Percentiles rank a stretch among this genome's conserved stretches.
phyloP scores from a whole-genome alignment of 2,329 filamentous ascomycete genomes.

The Thermoascus crustaceus region DNA sequence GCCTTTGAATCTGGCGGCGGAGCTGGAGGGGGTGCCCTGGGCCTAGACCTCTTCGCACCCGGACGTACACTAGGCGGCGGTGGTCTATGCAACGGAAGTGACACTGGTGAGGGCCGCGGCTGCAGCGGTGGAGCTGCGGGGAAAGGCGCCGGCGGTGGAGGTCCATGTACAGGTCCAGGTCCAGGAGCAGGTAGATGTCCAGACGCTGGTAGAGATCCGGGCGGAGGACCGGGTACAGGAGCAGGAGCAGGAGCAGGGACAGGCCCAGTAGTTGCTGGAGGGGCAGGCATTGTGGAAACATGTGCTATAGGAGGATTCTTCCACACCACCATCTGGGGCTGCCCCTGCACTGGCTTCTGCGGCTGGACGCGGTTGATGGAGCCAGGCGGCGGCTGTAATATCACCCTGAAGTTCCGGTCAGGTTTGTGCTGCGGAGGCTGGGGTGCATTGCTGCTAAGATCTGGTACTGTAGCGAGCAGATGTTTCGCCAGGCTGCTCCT shows the following conservation, averaged over 20 bases:
- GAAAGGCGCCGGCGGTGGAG: not conserved
- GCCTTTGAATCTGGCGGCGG: slow-evolving; percentile 39
- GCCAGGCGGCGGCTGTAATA: not conserved
- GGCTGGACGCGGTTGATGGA: not conserved
- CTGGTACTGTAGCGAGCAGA: slow-evolving; percentile 30
- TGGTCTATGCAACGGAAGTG: not conserved
- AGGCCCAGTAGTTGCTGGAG: not conserved
- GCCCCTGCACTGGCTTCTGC: not conserved
- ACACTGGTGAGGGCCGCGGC: not conserved
- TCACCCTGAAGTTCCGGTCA: not conserved
- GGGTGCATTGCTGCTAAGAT: slow-evolving; percentile 10
- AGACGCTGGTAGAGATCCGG: not conserved
- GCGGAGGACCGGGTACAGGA: not conserved
- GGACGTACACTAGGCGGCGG: not conserved
- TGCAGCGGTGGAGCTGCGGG: not conserved
- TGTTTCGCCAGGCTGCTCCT: slow-evolving; percentile 46
- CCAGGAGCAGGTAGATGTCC: not conserved
- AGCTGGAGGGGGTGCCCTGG: slow-evolving; percentile 6
- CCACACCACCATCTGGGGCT: too few relatives aligned
- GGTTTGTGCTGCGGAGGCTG: slow-evolving; percentile 4
- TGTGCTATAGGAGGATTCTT: too few relatives aligned
- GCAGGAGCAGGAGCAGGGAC: slow-evolving; percentile 3
- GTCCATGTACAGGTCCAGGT: not conserved
- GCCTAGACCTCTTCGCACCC: not conserved
- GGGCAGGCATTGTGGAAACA: not conserved